Percentiles rank a stretch among this genome's conserved stretches.
Conservation (phyloP, 441 rosid genomes). For the Isatis lusitanica region DNA sequence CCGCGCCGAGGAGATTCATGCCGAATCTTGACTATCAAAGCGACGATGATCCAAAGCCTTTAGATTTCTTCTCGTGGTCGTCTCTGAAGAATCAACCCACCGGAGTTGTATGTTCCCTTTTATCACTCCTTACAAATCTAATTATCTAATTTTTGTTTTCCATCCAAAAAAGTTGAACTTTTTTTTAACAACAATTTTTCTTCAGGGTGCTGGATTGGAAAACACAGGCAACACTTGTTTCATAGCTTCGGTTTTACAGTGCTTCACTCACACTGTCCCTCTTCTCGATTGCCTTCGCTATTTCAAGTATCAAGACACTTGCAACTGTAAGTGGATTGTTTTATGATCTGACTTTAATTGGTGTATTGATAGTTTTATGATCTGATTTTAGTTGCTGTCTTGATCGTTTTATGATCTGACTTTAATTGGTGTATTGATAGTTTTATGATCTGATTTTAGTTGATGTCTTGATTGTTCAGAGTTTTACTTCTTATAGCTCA, state of each 20-base stretch:
- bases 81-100: slow-evolving; percentile 38
- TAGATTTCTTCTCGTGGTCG: not conserved
- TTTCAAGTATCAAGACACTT: slow-evolving; percentile 42
- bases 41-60: slow-evolving; percentile 3
- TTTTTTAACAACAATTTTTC: not conserved
- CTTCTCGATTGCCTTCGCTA: slow-evolving; percentile 57
- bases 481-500: not conserved
- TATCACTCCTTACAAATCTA: not conserved
- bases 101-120: slow-evolving; percentile 55
- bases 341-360: not conserved
- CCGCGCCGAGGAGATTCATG: not conserved
- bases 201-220: slow-evolving; percentile 81
- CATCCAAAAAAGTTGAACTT: not conserved
- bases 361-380: not conserved
- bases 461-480: not conserved
- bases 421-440: too few species aligned
- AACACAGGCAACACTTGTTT: slow-evolving; percentile 92
- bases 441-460: not conserved
- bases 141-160: too few species aligned
- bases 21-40: not conserved
- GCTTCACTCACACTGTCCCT: slow-evolving; percentile 83
- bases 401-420: not conserved
- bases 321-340: slow-evolving; percentile 46
- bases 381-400: not conserved
- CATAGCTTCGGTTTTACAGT: slow-evolving; percentile 80